A percentile compares a stretch with the other conserved stretches of the same genome.
Evolutionary conservation across 768 basidiomycete species (phyloP).

Genomic region (Leucocoprinus leucothites): DNA sequence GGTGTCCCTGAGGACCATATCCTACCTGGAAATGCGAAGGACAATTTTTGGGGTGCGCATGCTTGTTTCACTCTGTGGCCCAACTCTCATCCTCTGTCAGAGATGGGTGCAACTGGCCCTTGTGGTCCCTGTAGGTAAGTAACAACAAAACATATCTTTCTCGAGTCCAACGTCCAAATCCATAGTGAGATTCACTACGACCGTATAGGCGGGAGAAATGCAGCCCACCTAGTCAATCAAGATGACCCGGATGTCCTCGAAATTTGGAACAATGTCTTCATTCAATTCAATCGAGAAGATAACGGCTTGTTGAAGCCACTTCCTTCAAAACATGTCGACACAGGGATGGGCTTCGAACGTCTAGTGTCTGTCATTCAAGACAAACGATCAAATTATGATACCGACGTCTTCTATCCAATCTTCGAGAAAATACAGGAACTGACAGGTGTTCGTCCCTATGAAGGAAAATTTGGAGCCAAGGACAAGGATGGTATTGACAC

Average conservation of each 20-base stretch:
- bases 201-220: slow-evolving; percentile 96
- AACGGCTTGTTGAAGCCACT: slow-evolving; percentile 77
- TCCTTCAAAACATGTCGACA: slow-evolving; percentile 95
- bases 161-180: background rate
- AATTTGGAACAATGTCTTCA: slow-evolving; percentile 99
- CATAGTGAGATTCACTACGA: slow-evolving; percentile 93
- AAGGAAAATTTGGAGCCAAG: slow-evolving; percentile 92
- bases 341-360: slow-evolving; percentile 99
- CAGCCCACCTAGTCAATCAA: slow-evolving; percentile 87
- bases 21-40: slow-evolving; percentile 90
- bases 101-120: slow-evolving; percentile 98
- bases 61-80: background rate
- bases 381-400: slow-evolving; percentile 95
- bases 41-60: slow-evolving; percentile 95
- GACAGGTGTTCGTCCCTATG: slow-evolving; percentile 83
- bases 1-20: slow-evolving; percentile 90
- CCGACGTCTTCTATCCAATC: slow-evolving; percentile 90
- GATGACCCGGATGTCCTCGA: slow-evolving; percentile 97
- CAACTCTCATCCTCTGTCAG: slow-evolving; percentile 35
- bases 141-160: background rate
- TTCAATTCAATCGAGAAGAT: slow-evolving; percentile 95
- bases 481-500: slow-evolving; percentile 95
- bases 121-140: slow-evolving; percentile 92
- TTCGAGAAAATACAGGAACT: slow-evolving; percentile 85
- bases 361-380: slow-evolving; percentile 93